These are phyloP conservation scores for Saccharomycopsis sp. DNA, from an alignment of 805 yeast species.

Conservation along the genomic window DNA sequence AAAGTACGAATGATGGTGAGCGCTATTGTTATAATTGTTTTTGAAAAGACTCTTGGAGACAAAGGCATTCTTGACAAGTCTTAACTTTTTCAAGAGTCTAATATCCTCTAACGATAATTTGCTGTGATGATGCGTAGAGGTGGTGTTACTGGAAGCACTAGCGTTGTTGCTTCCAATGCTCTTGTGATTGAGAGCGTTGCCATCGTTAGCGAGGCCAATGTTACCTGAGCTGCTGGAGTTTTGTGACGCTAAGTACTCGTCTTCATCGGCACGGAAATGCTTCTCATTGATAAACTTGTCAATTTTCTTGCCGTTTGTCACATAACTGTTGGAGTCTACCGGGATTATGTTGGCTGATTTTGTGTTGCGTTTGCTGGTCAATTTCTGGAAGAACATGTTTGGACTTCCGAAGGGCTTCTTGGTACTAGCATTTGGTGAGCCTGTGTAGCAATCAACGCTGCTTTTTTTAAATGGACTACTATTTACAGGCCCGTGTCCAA, in stretches of 20 bases:
- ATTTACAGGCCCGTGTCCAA: not conserved
- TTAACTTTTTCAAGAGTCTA: conserved; percentile 18
- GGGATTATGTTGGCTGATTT: not conserved
- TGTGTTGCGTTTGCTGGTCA: not conserved
- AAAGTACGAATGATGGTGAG: not conserved
- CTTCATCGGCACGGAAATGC: conserved; percentile 3
- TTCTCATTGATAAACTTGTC: conserved; percentile 5
- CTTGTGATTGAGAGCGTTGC: not conserved
- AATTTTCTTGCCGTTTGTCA: conserved; percentile 18
- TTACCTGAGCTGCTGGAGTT: not conserved
- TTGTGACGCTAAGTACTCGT: not conserved
- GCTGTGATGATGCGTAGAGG: not conserved
- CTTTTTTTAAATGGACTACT: not conserved
- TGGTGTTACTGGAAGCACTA: not conserved
- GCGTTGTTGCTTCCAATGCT: not conserved
- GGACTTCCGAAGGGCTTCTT: not conserved
- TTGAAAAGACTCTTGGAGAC: conserved; percentile 9
- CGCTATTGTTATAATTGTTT: not conserved
- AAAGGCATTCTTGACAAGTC: conserved; percentile 12
- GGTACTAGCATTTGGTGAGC: not conserved
- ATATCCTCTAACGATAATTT: conserved; percentile 14
- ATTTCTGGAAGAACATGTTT: not conserved
- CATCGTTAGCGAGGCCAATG: too few species aligned
- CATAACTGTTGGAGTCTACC: conserved; percentile 5
- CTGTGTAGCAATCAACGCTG: not conserved